Conservation (phyloP, 805 yeast genomes). For the Candida ficus region DNA sequence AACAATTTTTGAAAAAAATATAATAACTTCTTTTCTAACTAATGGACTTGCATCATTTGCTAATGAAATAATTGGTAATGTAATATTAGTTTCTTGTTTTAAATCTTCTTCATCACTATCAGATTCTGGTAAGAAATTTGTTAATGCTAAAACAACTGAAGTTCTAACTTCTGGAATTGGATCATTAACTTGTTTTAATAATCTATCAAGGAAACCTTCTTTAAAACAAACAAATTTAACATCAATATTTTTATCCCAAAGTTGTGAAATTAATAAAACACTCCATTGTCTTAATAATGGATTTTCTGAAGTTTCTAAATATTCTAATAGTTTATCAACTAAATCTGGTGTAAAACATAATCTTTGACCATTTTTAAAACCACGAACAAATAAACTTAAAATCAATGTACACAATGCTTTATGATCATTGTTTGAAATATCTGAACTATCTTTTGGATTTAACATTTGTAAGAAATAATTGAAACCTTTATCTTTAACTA, state of each 20-base stretch:
- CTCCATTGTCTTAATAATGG: constrained; percentile 94
- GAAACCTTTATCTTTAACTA: constrained; percentile 86
- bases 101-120: constrained; percentile 40
- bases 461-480: constrained; percentile 81
- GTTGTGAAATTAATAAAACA: constrained; percentile 66
- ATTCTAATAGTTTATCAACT: constrained; percentile 57
- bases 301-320: constrained; percentile 67
- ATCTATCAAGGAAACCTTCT: constrained; percentile 52
- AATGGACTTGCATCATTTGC: constrained; percentile 86
- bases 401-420: constrained; percentile 95
- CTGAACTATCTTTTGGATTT: constrained; percentile 35
- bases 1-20: constrained; percentile 71
- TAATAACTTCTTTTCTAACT: constrained; percentile 80
- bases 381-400: constrained; percentile 76
- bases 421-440: constrained; percentile 50
- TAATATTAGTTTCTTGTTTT: constrained; percentile 63
- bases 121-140: constrained; percentile 54
- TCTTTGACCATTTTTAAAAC: constrained; percentile 73
- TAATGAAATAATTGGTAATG: constrained; percentile 59
- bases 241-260: constrained; percentile 68
- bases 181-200: constrained; percentile 62
- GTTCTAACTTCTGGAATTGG: constrained; percentile 96
- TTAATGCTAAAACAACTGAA: constrained; percentile 68
- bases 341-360: constrained; percentile 73
- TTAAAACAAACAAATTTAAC: constrained; percentile 68